A percentile compares a stretch with the other conserved stretches of the same genome.
Evolutionary conservation across 2,329 filamentous ascomycete species (phyloP).

Genomic region (Madurella mycetomatis): DNA sequence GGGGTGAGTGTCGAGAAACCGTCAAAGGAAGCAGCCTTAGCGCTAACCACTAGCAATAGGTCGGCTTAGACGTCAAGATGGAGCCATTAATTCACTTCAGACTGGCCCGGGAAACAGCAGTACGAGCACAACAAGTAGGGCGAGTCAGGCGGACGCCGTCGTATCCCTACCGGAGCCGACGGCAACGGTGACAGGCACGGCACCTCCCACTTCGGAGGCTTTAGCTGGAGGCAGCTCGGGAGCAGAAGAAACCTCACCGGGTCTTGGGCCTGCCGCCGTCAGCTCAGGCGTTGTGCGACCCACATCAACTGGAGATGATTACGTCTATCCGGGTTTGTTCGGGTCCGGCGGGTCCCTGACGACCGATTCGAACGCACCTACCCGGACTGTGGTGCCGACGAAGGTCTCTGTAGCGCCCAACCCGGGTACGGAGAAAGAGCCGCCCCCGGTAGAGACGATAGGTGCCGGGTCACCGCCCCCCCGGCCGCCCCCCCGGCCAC

Average conservation of each 20-base stretch:
- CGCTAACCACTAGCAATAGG: constrained; percentile 14
- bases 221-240: background rate
- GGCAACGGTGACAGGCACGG: constrained; percentile 4
- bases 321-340: constrained; percentile 16
- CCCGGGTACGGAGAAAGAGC: constrained; percentile 5
- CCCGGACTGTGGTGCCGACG: constrained; percentile 17
- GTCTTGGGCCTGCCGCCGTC: background rate
- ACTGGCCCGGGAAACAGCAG: constrained; percentile 1
- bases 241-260: background rate
- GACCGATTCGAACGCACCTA: constrained; percentile 18
- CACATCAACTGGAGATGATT: constrained; percentile 5
- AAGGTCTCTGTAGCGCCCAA: constrained; percentile 12
- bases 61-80: constrained; percentile 16
- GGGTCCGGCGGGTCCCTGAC: constrained; percentile 17
- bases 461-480: constrained; percentile 1
- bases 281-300: background rate
- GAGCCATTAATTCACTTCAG: constrained; percentile 1
- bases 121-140: constrained; percentile 4
- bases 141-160: constrained; percentile 2
- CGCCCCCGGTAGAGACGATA: constrained; percentile 17
- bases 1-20: constrained; percentile 19
- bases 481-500: background rate
- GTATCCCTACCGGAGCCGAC: constrained; percentile 1
- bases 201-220: background rate
- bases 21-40: background rate